These are phyloP conservation scores for Verticillium tricorpus DNA, from an alignment of 2,329 filamentous ascomycete genomes.

Conservation along the genomic window DNA sequence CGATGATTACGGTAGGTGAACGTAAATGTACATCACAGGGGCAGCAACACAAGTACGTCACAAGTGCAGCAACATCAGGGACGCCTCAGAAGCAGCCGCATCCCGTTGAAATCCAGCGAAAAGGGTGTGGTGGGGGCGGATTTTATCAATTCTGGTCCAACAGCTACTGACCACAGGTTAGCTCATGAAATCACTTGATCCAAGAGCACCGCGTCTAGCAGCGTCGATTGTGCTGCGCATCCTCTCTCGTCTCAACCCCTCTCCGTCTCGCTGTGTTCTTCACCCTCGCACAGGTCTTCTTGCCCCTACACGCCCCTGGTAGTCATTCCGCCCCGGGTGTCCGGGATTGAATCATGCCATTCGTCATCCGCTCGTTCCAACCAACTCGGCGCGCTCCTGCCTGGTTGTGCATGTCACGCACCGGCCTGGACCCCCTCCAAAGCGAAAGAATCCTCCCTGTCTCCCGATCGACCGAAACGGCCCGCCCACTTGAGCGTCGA, in stretches of 20 bases:
- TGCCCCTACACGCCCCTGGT: constrained; percentile 12
- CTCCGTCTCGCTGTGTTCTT: neutral
- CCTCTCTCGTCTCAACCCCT: constrained; percentile 5
- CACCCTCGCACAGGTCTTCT: neutral
- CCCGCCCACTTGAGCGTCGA: neutral
- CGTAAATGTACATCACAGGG: no score
- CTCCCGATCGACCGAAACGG: constrained; percentile 5
- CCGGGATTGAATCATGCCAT: neutral
- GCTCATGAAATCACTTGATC: constrained; percentile 10
- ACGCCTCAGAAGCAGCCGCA: no score
- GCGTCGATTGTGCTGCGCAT: neutral
- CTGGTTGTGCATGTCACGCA: constrained; percentile 1
- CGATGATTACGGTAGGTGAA: no score
- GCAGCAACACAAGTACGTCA: no score
- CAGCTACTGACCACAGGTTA: constrained; percentile 5
- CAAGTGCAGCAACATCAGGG: no score
- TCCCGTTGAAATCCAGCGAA: no score
- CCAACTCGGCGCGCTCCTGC: constrained; percentile 1
- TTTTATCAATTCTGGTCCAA: constrained; percentile 10
- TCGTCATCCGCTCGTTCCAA: neutral
- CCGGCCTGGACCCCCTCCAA: constrained; percentile 3
- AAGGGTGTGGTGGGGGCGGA: constrained; percentile 11
- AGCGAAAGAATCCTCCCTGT: constrained; percentile 1
- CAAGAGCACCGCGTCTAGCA: neutral
- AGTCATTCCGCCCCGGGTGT: neutral